Base-by-base conservation (phyloP, 768 basidiomycete species). In the Astraeus odoratus region DNA sequence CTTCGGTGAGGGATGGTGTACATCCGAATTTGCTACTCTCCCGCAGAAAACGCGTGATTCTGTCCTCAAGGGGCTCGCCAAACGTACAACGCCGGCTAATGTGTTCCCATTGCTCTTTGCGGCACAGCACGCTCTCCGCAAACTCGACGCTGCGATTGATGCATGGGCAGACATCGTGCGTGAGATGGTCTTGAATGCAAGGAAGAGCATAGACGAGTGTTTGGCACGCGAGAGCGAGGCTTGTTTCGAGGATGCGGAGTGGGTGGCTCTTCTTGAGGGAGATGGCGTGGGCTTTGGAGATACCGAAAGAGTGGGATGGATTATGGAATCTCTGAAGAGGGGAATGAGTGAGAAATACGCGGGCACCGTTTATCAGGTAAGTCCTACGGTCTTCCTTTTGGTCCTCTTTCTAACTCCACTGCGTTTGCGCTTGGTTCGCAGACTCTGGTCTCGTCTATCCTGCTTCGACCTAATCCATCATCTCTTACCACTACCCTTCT, bases 1-100 rank as follows among this genome's bases (percentile, higher is more conserved):
- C 24, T 97, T 89, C 57, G 91, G 90, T 4, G 86, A 90, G 51
- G 85, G 86, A 2, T 96, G 93, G 94, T 84, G 80, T 61, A 84
- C 78, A 0, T 61, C 76, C 29, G 92, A 96, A 44, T 87, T 97
- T 54, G 86, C 86, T 0, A 63, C 66, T 0, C 70, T 95, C 2
- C 72, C 81, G 3, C 73, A 72, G 45, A 81, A 82, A 51, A 71
- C 79, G 16, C 75, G 85, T 30, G 80, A 86, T 19, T 68, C 67
- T 12, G 67, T 94, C 7, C 65, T 93, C n/a, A 80, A 80, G 47
- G 86, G 86, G 4, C 70, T 96, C 0, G 72, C 72, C 15, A 84
- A 82, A 46, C 71, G 79, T 5, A 83, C 87, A 2, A 81, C 76
- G 0, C 77, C 85, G 0, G 46, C 63, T 38, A 90, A 86, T 48